Base-by-base conservation (phyloP, 495 filamentous ascomycete species). In the Penicillium daleae region DNA sequence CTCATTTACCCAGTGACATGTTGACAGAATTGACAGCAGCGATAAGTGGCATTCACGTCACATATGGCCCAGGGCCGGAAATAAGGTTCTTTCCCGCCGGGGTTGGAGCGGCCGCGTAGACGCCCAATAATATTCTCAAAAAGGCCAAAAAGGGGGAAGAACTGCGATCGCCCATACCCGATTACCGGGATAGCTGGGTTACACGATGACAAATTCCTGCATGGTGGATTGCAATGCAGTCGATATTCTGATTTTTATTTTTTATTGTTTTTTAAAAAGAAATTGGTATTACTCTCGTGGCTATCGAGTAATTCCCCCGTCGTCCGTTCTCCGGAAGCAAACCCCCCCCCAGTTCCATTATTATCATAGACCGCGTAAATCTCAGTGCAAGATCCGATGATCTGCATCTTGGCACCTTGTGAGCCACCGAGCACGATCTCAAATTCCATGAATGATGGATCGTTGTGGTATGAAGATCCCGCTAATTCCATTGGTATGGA, bases 341-440 rank as follows among this genome's bases (percentile, higher is more conserved):
- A 51, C 42, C 17, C 29, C 46, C 40, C 7, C 32, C 29, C 42
- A 22, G 22, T 4, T 22, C 24, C 13, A 22, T 46, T 24, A 12
- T 24, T 44, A 44, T n/a, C 7, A 33, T 22, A 15, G 19, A 24
- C 19, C 13, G 50, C 29, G 50, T 21, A n/a, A 17, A 52, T 52
- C 4, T 27, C 53, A 22, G 49, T 66, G 63, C 57, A 56, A 66
- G 64, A 72, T 68, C 67, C 61, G 63, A 72, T 66, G 70, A 74
- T 74, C 72, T 70, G 64, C 73, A 71, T 76, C 62, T 69, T 67
- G 64, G 31, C 61, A 60, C 66, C 66, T 66, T 71, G 66, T 48
- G 66, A 70, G n/a, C n/a, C n/a, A n/a, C n/a, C n/a, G n/a, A n/a
- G 70, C 70, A 72, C 67, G 70, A 72, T 68, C 70, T 61, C 62